Evolutionary conservation across 2,329 filamentous ascomycete species (phyloP), one percentile per base, ranked within the genome.

Genomic region (Colletotrichum magnum): DNA sequence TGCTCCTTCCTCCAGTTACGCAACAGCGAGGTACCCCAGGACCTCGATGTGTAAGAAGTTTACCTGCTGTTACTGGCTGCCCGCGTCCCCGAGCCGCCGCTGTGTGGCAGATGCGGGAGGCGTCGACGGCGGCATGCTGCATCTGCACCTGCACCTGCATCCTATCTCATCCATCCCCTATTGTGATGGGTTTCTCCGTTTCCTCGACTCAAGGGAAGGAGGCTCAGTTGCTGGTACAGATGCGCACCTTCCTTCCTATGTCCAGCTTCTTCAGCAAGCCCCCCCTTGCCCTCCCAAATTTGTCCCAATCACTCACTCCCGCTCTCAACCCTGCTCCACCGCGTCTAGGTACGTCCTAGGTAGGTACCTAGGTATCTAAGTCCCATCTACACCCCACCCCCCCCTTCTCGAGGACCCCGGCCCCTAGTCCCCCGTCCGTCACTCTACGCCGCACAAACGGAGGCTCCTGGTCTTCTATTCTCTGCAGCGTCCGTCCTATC

Each of bases 401-500:
- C 28, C 28, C 50, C 64, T 48, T 51, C 16, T 26, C 43, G 21
- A 56, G 43, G 53, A 43, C 52, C 65, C 32, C 32, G 32, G 36
- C 15, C 18, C 58, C 58, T 28, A 18, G 47, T n/a, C 36, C 59
- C 56, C 54, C 18, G 50, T 60, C 62, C 51, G 45, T 58, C 62
- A 61, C 67, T 69, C 45, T 60, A 60, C 45, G 56, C 56, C 62
- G 50, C 47, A 60, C 56, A 39, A 54, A 53, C 15, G 36, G 43
- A 64, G 61, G 47, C 48, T 65, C 43, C 58, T 50, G 36, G 21
- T 15, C 50, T 36, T 62, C 47, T 24, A 21, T 50, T 50, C 47
- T 13, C 15, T 43, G 41, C 41, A 15, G 41, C 41, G 16, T 57
- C 53, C 36, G 36, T 50, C 21, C 21, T 54, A 47, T 64, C 52